Base-by-base conservation (phyloP, 2,329 filamentous ascomycete genomes). In the Xylariaceae sp. region DNA sequence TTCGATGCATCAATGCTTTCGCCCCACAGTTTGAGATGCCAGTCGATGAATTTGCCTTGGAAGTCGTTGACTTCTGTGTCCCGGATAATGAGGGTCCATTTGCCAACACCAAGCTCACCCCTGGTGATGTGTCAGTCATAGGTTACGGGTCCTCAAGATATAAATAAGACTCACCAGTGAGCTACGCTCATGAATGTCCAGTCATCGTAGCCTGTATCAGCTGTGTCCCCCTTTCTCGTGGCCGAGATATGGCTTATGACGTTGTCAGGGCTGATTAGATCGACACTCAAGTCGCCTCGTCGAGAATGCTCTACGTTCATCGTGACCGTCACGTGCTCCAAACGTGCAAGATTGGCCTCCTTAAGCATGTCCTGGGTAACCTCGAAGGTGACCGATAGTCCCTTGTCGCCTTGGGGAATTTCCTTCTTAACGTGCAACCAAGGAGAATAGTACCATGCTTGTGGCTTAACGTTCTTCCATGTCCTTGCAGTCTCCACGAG, bases 121-220 rank as follows among this genome's bases (percentile, higher is more conserved):
- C 87, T 90, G 47, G 11, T 33, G 10, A 19, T 18, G 10, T 45
- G 59, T 75, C 65, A 75, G 68, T 47, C 46, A 7, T 7, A 47
- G 50, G 33, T 40, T 48, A 12, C 17, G 35, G 32, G 35, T n/a
- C n/a, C 5, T 30, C 32, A 43, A 2, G 39, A 11, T 3, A 11
- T 27, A 31, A 1, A 15, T 6, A 32, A 11, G 45, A 70, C 85
- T 70, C 77, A 90, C 88, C 91, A 99, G 67, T 99, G 94, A 56
- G 86, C 91, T 35, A 99, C 94, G 54, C 86, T 95, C 94, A 99
- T 99, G 63, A 99, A 99, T 0, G 92, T 97, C 94, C 94, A 99
- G 71, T 97, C 90, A 35, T 85, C 74, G 66, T 97, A 99, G 9
- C 94, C 94, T 18, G 71, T 69, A 0, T 71, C 66, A 33, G 78